These are phyloP conservation scores for Tetraselmis striata DNA, from an alignment of 139 green algal genomes.

Conservation along the genomic window DNA sequence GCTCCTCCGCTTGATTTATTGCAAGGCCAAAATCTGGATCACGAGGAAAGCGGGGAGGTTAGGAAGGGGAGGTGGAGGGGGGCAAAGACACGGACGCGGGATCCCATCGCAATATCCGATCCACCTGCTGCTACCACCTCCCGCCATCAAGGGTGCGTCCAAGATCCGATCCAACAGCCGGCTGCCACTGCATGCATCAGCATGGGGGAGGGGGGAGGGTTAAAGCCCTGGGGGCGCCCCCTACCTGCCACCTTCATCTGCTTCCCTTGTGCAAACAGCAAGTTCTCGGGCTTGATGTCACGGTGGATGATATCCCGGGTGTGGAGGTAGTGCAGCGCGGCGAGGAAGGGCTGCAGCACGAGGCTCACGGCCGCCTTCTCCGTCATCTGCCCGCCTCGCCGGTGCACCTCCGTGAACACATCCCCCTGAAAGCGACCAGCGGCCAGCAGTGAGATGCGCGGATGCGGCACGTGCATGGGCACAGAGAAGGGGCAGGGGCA, in stretches of 20 bases:
- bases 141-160: no score
- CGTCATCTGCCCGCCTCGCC: slow-evolving; percentile 23
- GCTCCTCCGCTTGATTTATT: slow-evolving; percentile 41
- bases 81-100: no score
- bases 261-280: slow-evolving; percentile 34
- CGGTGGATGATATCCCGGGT: slow-evolving; percentile 43
- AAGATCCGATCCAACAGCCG: no score
- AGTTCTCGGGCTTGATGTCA: slow-evolving; percentile 56
- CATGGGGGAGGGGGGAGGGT: no score
- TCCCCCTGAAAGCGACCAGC: slow-evolving; percentile 32
- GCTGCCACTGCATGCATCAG: no score
- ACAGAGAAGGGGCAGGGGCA: no score
- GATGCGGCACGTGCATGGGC: no score
- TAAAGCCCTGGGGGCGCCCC: slow-evolving; percentile 23
- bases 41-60: no score
- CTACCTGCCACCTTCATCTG: slow-evolving; percentile 35
- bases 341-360: slow-evolving; percentile 39
- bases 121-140: slow-evolving; percentile 47
- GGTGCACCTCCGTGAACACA: slow-evolving; percentile 47
- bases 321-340: slow-evolving; percentile 43
- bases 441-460: neutral
- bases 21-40: slow-evolving; percentile 62
- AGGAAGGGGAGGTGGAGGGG: neutral
- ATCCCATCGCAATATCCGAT: no score
- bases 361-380: slow-evolving; percentile 32